phyloP scores from a whole-genome alignment of 2,329 filamentous ascomycete genomes.

The Pseudogymnoascus sp. region DNA sequence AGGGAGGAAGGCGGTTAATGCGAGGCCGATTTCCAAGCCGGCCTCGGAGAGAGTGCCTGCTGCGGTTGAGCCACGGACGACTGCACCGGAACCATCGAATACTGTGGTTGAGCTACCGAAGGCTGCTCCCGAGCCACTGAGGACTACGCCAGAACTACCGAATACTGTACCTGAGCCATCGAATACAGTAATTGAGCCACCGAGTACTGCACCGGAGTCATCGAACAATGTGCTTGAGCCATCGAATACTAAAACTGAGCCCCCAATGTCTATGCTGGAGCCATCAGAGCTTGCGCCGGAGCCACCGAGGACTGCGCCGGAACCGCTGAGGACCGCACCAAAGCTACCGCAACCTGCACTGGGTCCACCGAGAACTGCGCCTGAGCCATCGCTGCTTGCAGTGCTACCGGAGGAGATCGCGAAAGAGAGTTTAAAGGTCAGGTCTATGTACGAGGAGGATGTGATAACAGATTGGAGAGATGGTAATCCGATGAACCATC shows the following conservation, averaged over 20 bases:
- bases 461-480: slow-evolving; percentile 8
- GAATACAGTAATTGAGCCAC: background rate
- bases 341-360: background rate
- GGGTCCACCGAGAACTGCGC: background rate
- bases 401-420: slow-evolving; percentile 22
- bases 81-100: background rate
- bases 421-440: slow-evolving; percentile 28
- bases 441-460: slow-evolving; percentile 28
- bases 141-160: background rate
- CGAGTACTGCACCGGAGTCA: background rate
- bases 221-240: background rate
- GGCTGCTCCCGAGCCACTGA: background rate
- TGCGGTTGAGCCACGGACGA: background rate
- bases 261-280: background rate
- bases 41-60: background rate
- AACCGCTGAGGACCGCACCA: background rate
- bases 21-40: background rate
- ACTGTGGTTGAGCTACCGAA: background rate
- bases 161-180: background rate
- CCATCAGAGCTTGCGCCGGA: background rate
- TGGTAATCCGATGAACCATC: background rate
- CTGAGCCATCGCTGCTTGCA: background rate
- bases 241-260: background rate
- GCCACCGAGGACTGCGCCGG: background rate
- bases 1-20: slow-evolving; percentile 32